Evolutionary conservation across 2,329 filamentous ascomycete species (phyloP).

Genomic region (Penicillium decumbens): DNA sequence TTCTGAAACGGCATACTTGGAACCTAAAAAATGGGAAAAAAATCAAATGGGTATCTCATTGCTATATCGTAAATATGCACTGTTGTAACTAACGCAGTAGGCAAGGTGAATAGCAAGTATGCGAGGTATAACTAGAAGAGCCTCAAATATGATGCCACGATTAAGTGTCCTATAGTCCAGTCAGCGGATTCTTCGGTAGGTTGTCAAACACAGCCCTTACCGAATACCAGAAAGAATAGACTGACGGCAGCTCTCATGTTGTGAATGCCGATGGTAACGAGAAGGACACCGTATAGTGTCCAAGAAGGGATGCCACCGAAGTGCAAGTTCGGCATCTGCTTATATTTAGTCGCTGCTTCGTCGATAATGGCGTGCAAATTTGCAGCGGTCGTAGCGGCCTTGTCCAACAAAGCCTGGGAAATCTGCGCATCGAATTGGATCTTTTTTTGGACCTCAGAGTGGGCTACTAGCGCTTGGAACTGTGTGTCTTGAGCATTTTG

Average conservation of each 20-base stretch:
- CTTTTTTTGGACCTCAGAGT: constrained; percentile 26
- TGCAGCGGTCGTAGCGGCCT: constrained; percentile 24
- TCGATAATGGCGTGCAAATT: constrained; percentile 33
- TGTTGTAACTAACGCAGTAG: not conserved
- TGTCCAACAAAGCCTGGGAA: constrained; percentile 32
- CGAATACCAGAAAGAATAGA: constrained; percentile 18
- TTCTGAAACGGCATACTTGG: not conserved
- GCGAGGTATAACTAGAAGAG: constrained; percentile 12
- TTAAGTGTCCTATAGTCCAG: not conserved
- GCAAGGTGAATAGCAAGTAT: constrained; percentile 2
- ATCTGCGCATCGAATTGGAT: constrained; percentile 26
- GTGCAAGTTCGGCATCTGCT: constrained; percentile 15
- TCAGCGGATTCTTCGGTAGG: not conserved
- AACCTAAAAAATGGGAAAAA: not conserved
- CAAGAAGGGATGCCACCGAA: constrained; percentile 21
- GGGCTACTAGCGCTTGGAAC: constrained; percentile 25
- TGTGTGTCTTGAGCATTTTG: constrained; percentile 35
- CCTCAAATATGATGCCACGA: constrained; percentile 4
- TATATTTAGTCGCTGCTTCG: constrained; percentile 24
- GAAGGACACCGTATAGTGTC: constrained; percentile 25
- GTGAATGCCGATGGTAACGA: constrained; percentile 23
- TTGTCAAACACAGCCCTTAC: not conserved
- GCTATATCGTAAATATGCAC: not conserved
- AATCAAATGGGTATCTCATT: not conserved
- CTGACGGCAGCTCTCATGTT: constrained; percentile 21